A percentile compares a stretch with the other conserved stretches of the same genome.
Conservation (phyloP, 2,329 filamentous ascomycete genomes). For the Nemania sp. region DNA sequence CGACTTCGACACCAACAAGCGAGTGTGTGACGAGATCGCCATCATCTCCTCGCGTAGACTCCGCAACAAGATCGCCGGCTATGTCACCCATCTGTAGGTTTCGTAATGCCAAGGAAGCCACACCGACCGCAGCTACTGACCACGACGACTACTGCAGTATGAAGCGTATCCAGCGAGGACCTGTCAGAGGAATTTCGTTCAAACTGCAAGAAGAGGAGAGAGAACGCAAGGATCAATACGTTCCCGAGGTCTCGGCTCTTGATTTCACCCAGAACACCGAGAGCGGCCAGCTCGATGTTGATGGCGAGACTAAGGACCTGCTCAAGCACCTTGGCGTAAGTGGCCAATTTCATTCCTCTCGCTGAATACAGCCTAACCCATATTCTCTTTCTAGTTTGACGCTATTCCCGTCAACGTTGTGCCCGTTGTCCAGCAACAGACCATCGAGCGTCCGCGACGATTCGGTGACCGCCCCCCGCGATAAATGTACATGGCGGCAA, state of each 20-base stretch:
- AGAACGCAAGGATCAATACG: constrained; percentile 99
- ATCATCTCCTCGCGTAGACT: constrained; percentile 99
- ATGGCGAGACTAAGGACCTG: constrained; percentile 97
- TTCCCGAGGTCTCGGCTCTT: constrained; percentile 96
- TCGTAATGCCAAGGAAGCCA: neutral
- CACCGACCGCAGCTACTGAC: constrained; percentile 2
- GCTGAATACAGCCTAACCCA: constrained; percentile 4
- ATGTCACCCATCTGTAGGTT: constrained; percentile 79
- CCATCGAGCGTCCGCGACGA: constrained; percentile 78
- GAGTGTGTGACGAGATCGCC: constrained; percentile 99
- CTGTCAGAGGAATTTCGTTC: constrained; percentile 99
- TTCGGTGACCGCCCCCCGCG: constrained; percentile 66
- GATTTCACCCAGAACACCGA: constrained; percentile 96
- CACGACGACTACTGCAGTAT: constrained; percentile 53
- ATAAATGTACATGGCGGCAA: constrained; percentile 31
- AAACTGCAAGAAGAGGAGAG: constrained; percentile 99
- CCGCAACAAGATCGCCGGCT: constrained; percentile 99
- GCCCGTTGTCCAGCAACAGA: constrained; percentile 85
- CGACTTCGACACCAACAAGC: constrained; percentile 99
- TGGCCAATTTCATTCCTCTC: constrained; percentile 40
- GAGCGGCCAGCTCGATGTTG: constrained; percentile 89
- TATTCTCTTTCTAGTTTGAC: constrained; percentile 72
- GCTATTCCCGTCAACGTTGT: constrained; percentile 96
- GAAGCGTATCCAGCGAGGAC: constrained; percentile 99
- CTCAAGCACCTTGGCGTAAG: constrained; percentile 98